Evolutionary conservation across 2,329 filamentous ascomycete species (phyloP).

Genomic region (Pseudogymnoascus sp.): DNA sequence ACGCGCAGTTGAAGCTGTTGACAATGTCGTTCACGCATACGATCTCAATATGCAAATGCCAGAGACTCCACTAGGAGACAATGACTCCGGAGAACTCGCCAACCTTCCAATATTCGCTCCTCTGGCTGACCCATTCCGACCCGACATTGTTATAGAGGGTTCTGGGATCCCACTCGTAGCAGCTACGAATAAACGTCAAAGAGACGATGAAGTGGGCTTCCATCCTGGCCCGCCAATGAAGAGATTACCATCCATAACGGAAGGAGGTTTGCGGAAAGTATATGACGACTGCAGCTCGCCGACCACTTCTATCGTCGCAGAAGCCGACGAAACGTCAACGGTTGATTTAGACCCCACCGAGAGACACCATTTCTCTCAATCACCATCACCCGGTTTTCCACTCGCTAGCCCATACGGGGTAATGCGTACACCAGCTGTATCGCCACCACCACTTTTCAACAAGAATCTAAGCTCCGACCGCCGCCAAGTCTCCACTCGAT

Average conservation of each 20-base stretch:
- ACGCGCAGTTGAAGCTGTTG: slow-evolving; percentile 62
- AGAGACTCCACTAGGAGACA: slow-evolving; percentile 41
- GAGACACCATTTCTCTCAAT: neutral
- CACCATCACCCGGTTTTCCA: neutral
- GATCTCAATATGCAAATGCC: slow-evolving; percentile 68
- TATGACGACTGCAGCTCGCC: neutral
- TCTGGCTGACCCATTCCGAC: neutral
- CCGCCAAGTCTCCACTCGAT: slow-evolving; percentile 20
- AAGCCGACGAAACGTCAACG: neutral
- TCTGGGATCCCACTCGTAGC: slow-evolving; percentile 8
- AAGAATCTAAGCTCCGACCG: slow-evolving; percentile 11
- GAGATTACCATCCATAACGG: slow-evolving; percentile 20
- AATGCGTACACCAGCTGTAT: neutral
- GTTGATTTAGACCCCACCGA: neutral
- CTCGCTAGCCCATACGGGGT: neutral
- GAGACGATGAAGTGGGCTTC: slow-evolving; percentile 17
- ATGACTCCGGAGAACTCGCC: slow-evolving; percentile 9
- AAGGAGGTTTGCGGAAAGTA: slow-evolving; percentile 6
- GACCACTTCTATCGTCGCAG: neutral
- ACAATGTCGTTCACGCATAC: slow-evolving; percentile 68
- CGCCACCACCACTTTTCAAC: neutral
- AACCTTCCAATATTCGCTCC: neutral
- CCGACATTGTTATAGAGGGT: slow-evolving; percentile 8
- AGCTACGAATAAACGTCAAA: slow-evolving; percentile 17
- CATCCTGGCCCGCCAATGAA: slow-evolving; percentile 22